Conservation (phyloP, 345 rosid genomes). For the Barbarea vulgaris region DNA sequence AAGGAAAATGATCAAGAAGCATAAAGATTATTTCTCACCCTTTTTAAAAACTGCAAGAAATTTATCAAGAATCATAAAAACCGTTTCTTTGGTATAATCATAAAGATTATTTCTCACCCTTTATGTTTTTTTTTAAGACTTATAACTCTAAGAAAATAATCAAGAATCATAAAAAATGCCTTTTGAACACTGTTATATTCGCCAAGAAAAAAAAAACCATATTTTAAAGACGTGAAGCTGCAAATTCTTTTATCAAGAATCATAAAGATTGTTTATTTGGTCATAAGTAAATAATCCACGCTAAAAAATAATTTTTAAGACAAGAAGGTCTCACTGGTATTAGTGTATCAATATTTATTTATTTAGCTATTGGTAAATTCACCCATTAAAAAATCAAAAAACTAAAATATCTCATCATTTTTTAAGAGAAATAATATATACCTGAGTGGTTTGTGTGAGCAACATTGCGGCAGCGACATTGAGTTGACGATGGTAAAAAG, state of each 20-base stretch:
- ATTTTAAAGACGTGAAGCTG: not conserved
- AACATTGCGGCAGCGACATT: constrained; percentile 44
- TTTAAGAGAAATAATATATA: constrained; percentile 4
- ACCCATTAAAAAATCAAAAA: not conserved
- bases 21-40: not conserved
- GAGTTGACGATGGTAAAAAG: constrained; percentile 49
- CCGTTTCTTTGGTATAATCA: too few relatives aligned
- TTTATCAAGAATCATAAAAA: too few relatives aligned
- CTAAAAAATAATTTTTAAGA: not conserved
- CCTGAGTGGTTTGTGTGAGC: constrained; percentile 79
- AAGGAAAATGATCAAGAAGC: not conserved
- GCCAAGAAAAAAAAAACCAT: not conserved
- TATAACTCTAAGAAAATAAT: too few relatives aligned
- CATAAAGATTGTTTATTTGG: not conserved
- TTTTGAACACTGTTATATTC: not conserved
- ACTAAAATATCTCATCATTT: too few relatives aligned
- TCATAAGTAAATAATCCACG: not conserved
- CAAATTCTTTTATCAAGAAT: not conserved
- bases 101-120: not conserved
- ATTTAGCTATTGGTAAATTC: not conserved
- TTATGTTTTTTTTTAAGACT: not conserved
- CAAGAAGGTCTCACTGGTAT: not conserved
- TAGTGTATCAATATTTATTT: not conserved
- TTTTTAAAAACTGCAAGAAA: not conserved
- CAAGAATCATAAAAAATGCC: not conserved